A percentile compares a stretch with the other conserved stretches of the same genome.
Evolutionary conservation across 2,329 filamentous ascomycete genomes (phyloP).

Genomic region (Daldinia sp.): DNA sequence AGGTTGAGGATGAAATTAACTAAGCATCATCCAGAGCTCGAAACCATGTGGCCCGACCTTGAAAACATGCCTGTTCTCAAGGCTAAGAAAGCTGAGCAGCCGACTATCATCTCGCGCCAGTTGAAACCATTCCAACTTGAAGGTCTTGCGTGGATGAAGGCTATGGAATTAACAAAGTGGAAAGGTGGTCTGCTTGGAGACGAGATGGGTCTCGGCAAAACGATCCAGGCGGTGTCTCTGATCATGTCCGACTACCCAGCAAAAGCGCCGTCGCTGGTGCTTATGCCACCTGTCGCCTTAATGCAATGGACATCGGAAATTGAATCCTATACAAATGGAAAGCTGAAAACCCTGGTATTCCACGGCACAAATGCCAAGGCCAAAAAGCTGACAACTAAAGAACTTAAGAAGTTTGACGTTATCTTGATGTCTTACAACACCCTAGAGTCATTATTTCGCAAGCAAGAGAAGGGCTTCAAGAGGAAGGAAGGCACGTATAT

Average conservation of each 20-base stretch:
- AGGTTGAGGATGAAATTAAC: slow-evolving; percentile 64
- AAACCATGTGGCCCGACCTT: slow-evolving; percentile 86
- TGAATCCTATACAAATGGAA: slow-evolving; percentile 83
- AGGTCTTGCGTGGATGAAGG: slow-evolving; percentile 93
- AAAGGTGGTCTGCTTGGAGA: slow-evolving; percentile 92
- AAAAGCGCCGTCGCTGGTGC: slow-evolving; percentile 83
- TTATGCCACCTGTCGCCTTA: slow-evolving; percentile 91
- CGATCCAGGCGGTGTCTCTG: slow-evolving; percentile 95
- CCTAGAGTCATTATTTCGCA: slow-evolving; percentile 90
- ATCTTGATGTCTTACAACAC: slow-evolving; percentile 98
- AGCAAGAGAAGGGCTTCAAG: slow-evolving; percentile 90
- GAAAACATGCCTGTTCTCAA: slow-evolving; percentile 75
- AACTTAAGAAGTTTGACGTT: slow-evolving; percentile 86
- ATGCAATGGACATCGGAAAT: slow-evolving; percentile 96
- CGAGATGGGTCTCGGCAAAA: slow-evolving; percentile 99
- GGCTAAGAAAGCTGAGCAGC: slow-evolving; percentile 74
- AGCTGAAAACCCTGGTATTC: slow-evolving; percentile 89
- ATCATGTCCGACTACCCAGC: slow-evolving; percentile 98
- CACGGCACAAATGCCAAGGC: slow-evolving; percentile 88
- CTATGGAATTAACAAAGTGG: slow-evolving; percentile 87
- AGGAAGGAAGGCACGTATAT: slow-evolving; percentile 85
- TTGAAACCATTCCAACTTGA: slow-evolving; percentile 95
- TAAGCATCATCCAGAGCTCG: slow-evolving; percentile 79
- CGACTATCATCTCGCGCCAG: slow-evolving; percentile 80
- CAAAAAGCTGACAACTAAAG: slow-evolving; percentile 79